Evolutionary conservation across 2,329 filamentous ascomycete species (phyloP).

Genomic region (Colletotrichum australisinense): DNA sequence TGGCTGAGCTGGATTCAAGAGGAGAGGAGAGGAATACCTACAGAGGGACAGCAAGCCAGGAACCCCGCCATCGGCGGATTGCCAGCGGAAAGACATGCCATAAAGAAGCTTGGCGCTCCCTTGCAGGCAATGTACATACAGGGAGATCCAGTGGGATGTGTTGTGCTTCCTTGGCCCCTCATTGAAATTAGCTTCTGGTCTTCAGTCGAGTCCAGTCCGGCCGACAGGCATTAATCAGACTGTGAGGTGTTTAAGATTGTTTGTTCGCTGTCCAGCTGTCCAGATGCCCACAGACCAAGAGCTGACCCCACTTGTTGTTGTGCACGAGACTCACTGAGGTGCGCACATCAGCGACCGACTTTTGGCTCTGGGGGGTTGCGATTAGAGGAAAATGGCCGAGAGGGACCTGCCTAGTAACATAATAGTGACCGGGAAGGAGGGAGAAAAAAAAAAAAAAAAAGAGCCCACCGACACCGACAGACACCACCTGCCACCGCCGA

Average conservation of each 20-base stretch:
- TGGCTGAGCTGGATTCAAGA: background rate
- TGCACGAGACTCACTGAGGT: background rate
- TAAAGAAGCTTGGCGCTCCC: background rate
- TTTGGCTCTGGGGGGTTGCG: constrained; percentile 42
- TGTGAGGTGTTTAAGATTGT: constrained; percentile 39
- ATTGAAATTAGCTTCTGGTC: constrained; percentile 16
- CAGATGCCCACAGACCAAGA: background rate
- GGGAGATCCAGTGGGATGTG: background rate
- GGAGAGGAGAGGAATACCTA: background rate
- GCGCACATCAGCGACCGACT: constrained; percentile 44
- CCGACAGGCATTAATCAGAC: constrained; percentile 43
- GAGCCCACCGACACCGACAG: constrained; percentile 32
- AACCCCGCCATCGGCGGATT: constrained; percentile 24
- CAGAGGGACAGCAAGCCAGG: constrained; percentile 11
- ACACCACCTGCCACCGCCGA: constrained; percentile 50
- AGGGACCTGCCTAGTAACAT: background rate
- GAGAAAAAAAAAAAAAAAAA: constrained; percentile 18
- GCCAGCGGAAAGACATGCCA: background rate
- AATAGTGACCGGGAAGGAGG: background rate
- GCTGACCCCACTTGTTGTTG: constrained; percentile 48
- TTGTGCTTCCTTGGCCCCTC: constrained; percentile 14
- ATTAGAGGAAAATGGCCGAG: background rate
- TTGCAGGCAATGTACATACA: background rate
- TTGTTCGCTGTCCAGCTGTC: background rate
- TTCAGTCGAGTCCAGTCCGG: constrained; percentile 4